phyloP scores from a whole-genome alignment of 768 basidiomycete genomes.

The Exidia glandulosa region DNA sequence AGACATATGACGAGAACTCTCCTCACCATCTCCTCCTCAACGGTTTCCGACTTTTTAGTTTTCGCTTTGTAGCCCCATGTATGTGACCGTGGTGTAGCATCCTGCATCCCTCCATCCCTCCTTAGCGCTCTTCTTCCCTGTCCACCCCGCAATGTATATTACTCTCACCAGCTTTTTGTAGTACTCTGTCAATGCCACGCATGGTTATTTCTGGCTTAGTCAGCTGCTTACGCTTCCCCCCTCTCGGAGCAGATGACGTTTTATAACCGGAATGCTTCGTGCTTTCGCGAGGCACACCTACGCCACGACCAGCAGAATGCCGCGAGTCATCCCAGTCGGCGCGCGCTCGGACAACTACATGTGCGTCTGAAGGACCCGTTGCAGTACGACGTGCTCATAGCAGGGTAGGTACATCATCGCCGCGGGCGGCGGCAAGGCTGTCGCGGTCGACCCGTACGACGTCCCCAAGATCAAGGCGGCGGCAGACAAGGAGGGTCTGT shows the following conservation, averaged over 20 bases:
- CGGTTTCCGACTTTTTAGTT: too few species aligned
- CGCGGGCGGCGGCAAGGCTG: constrained; percentile 52
- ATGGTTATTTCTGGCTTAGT: too few species aligned
- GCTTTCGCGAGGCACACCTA: neutral
- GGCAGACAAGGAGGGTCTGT: constrained; percentile 50
- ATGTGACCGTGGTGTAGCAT: too few species aligned
- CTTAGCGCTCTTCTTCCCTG: too few species aligned
- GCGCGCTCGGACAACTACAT: constrained; percentile 79
- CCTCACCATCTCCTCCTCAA: too few species aligned
- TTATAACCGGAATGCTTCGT: neutral
- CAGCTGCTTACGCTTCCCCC: too few species aligned
- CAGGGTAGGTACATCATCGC: constrained; percentile 39
- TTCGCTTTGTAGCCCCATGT: too few species aligned
- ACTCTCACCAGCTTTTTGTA: too few species aligned
- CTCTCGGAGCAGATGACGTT: neutral
- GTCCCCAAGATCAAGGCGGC: constrained; percentile 53
- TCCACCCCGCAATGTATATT: too few species aligned
- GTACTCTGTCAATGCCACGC: too few species aligned
- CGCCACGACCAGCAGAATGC: constrained; percentile 35
- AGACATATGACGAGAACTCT: too few species aligned
- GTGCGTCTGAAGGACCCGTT: constrained; percentile 34
- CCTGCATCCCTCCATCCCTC: too few species aligned
- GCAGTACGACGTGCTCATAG: neutral
- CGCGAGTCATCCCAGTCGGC: constrained; percentile 57
- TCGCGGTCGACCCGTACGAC: constrained; percentile 74